Percentiles rank a stretch among this genome's conserved stretches.
These are phyloP conservation scores for Xylaria longipes DNA, from an alignment of 495 filamentous ascomycete genomes.

Conservation along the genomic window DNA sequence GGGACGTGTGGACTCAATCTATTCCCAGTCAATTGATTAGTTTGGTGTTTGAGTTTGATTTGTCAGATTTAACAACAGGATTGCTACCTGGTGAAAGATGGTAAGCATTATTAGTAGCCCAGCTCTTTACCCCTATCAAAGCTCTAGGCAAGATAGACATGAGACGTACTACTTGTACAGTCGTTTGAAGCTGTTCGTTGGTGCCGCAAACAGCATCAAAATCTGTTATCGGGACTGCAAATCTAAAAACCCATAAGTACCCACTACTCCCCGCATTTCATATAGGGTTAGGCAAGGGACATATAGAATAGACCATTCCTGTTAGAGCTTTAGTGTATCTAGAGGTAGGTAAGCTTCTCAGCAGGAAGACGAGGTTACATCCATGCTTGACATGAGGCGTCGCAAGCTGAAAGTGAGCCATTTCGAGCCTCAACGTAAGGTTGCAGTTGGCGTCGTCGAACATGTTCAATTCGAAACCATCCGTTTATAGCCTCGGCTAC, in stretches of 20 bases:
- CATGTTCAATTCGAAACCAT: not conserved
- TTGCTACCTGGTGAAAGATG: not conserved
- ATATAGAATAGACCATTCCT: not conserved
- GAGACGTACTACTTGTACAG: too few relatives aligned
- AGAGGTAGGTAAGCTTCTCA: not conserved
- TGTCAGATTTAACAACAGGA: not conserved
- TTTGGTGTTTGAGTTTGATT: not conserved
- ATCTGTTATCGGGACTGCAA: slow-evolving; percentile 6
- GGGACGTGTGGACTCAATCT: not conserved
- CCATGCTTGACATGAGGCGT: slow-evolving; percentile 1
- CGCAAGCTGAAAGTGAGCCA: slow-evolving; percentile 9
- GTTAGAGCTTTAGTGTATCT: not conserved
- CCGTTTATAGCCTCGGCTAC: not conserved
- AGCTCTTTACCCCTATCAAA: not conserved
- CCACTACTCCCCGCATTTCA: slow-evolving; percentile 16
- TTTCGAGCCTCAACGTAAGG: slow-evolving; percentile 19
- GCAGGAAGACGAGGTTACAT: slow-evolving; percentile 22
- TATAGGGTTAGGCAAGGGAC: not conserved
- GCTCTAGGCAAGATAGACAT: not conserved
- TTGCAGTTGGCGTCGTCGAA: slow-evolving; percentile 5
- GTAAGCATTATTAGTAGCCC: not conserved
- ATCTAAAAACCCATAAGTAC: not conserved
- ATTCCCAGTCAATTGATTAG: not conserved
- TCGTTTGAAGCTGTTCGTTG: not conserved
- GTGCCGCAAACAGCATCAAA: not conserved